Conservation (phyloP, 345 rosid genomes). For the Dovyalis caffra region DNA sequence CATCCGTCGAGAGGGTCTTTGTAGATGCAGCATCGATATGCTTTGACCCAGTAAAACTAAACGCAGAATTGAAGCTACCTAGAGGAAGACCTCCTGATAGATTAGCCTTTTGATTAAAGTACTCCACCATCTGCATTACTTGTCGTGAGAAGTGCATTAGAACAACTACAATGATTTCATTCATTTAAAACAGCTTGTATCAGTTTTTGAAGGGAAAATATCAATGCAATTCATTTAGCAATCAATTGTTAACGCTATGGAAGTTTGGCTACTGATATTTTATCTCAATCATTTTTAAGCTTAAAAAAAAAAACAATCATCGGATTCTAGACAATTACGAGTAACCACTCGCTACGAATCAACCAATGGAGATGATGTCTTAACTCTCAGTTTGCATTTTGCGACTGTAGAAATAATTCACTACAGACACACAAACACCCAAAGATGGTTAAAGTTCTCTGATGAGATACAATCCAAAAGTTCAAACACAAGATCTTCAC, state of each 20-base stretch:
- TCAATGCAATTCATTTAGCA: not conserved
- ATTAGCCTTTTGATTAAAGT: slow-evolving; percentile 51
- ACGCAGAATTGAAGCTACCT: slow-evolving; percentile 66
- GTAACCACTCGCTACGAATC: not conserved
- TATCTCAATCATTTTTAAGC: not conserved
- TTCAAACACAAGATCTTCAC: not conserved
- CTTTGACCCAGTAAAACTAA: slow-evolving; percentile 62
- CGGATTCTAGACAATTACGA: not conserved
- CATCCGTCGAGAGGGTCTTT: slow-evolving; percentile 63
- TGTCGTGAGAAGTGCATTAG: not conserved
- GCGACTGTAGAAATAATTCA: not conserved
- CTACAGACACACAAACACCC: too few relatives aligned
- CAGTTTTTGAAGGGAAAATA: not conserved
- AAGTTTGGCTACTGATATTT: not conserved
- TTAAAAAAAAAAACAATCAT: not conserved
- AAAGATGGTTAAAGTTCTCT: not conserved
- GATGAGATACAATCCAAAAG: not conserved
- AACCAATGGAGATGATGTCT: not conserved
- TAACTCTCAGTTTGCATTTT: not conserved
- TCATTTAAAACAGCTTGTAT: not conserved
- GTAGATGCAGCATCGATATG: slow-evolving; percentile 54
- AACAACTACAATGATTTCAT: not conserved
- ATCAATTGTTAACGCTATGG: not conserved
- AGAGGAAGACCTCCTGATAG: slow-evolving; percentile 48
- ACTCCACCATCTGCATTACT: slow-evolving; percentile 58